phyloP scores from a whole-genome alignment of 139 green algal species.

The Ettlia oleoabundans region DNA sequence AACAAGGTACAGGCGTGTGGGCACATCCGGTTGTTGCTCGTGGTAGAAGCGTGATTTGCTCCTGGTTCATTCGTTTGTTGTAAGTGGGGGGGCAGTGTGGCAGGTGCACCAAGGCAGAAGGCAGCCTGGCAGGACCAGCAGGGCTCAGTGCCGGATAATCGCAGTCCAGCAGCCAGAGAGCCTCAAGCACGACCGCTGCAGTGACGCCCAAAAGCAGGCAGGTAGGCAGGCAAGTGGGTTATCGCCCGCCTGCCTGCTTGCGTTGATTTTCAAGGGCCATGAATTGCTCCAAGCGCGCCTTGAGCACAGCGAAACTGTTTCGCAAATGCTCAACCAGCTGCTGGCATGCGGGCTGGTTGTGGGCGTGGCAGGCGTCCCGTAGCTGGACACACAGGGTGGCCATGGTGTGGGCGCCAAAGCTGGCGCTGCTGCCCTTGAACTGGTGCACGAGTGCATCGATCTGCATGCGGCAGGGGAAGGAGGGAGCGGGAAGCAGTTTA shows the following conservation, averaged over 20 bases:
- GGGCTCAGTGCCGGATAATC: no score
- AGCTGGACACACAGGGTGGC: constrained; percentile 72
- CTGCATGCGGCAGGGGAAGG: constrained; percentile 60
- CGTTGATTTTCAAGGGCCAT: constrained; percentile 65
- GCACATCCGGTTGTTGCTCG: no score
- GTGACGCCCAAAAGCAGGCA: no score
- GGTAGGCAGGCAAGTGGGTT: not conserved
- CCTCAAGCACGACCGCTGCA: no score
- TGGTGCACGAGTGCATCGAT: constrained; percentile 86
- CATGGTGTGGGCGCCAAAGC: constrained; percentile 53
- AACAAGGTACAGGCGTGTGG: no score
- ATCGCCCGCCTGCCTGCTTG: constrained; percentile 46
- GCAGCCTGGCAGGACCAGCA: no score
- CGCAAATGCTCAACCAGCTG: constrained; percentile 50
- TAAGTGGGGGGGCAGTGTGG: no score
- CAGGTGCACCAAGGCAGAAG: no score
- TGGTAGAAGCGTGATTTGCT: no score
- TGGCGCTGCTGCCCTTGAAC: constrained; percentile 88
- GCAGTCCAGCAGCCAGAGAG: no score
- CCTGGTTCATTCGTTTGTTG: no score
- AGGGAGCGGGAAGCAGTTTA: not conserved
- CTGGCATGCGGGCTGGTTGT: constrained; percentile 42
- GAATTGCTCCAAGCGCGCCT: constrained; percentile 64
- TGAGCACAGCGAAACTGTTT: constrained; percentile 49
- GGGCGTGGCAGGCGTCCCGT: constrained; percentile 64